Conservation (phyloP, 2,329 filamentous ascomycete genomes). For the Phialocephala sp. region DNA sequence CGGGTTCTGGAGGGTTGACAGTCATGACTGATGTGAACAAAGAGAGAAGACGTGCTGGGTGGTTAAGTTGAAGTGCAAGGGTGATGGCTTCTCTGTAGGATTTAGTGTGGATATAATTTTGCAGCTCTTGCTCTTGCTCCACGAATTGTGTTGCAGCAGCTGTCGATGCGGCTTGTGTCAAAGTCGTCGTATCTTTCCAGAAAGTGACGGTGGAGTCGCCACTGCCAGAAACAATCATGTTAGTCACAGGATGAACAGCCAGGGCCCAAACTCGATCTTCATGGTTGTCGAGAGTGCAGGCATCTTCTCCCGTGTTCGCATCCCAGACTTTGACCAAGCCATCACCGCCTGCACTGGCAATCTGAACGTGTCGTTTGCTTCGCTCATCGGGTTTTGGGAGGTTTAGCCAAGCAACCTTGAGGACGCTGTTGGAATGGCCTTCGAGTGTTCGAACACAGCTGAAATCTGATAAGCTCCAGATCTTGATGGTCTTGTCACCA, state of each 20-base stretch:
- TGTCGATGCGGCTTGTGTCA: slow-evolving; percentile 77
- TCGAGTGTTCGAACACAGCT: slow-evolving; percentile 93
- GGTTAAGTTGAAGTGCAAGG: slow-evolving; percentile 90
- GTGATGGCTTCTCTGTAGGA: slow-evolving; percentile 94
- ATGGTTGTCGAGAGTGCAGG: slow-evolving; percentile 94
- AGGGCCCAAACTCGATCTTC: slow-evolving; percentile 95
- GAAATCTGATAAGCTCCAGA: slow-evolving; percentile 94
- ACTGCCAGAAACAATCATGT: slow-evolving; percentile 86
- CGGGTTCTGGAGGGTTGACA: slow-evolving; percentile 62
- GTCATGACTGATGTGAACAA: slow-evolving; percentile 84
- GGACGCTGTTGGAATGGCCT: slow-evolving; percentile 92
- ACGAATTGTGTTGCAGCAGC: slow-evolving; percentile 78
- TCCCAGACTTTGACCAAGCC: slow-evolving; percentile 98
- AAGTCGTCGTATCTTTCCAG: slow-evolving; percentile 89
- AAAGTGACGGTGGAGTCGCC: slow-evolving; percentile 94
- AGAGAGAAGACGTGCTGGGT: slow-evolving; percentile 83
- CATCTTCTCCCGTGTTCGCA: slow-evolving; percentile 80
- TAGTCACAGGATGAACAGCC: slow-evolving; percentile 69
- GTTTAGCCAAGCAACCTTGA: slow-evolving; percentile 90
- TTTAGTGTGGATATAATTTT: slow-evolving; percentile 88
- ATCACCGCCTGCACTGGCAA: slow-evolving; percentile 90
- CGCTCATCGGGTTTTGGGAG: slow-evolving; percentile 54
- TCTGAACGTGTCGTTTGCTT: slow-evolving; percentile 66
- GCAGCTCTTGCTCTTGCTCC: slow-evolving; percentile 91
- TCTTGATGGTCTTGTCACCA: slow-evolving; percentile 93